phyloP scores from a whole-genome alignment of 2,329 filamentous ascomycete genomes.

The Biscogniauxia mediterranea region DNA sequence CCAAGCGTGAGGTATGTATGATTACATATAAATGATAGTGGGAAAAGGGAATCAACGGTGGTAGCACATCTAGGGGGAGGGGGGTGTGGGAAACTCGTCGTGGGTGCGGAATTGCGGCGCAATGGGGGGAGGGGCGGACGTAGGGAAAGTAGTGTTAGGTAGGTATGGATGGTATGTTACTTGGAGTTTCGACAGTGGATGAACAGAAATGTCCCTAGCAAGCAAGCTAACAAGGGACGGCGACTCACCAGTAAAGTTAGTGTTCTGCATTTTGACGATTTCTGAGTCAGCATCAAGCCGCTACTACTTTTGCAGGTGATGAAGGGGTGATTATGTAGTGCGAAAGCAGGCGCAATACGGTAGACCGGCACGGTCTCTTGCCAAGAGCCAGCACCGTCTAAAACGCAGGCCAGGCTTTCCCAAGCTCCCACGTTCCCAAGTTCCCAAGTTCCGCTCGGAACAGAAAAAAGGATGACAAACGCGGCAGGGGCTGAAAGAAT shows the following conservation, averaged over 20 bases:
- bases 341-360: neutral
- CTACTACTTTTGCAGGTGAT: neutral
- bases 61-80: constrained; percentile 16
- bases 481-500: constrained; percentile 1
- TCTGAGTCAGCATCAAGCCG: constrained; percentile 32
- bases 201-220: constrained; percentile 20
- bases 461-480: constrained; percentile 5
- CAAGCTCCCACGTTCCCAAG: neutral
- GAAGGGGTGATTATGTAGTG: neutral
- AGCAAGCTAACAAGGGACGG: constrained; percentile 17
- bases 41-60: constrained; percentile 31
- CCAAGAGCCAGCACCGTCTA: neutral
- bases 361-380: constrained; percentile 3
- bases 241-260: constrained; percentile 31
- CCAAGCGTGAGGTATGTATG: constrained; percentile 29
- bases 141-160: constrained; percentile 6
- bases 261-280: constrained; percentile 27
- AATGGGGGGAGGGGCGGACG: constrained; percentile 19
- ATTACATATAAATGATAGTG: constrained; percentile 32
- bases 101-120: constrained; percentile 21
- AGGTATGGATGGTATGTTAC: too few species aligned
- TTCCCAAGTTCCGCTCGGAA: constrained; percentile 4
- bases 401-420: neutral
- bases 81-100: constrained; percentile 10
- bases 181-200: constrained; percentile 17